Conservation (phyloP, 768 basidiomycete species). For the Tremella yokohamensis region DNA sequence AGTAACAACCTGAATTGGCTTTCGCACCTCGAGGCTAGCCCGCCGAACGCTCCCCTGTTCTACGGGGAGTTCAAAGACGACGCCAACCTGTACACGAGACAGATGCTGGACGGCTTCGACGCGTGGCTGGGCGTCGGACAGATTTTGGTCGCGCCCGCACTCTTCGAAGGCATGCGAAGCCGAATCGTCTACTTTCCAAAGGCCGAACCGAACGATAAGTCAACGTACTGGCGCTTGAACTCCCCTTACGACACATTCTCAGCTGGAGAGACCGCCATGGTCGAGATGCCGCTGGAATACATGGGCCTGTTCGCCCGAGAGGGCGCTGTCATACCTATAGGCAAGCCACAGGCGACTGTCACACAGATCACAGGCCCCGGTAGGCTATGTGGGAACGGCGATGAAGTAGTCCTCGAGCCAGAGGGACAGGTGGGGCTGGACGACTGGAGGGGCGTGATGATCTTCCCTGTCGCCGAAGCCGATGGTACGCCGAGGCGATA, state of each 20-base stretch:
- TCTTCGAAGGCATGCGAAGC: conserved; percentile 34
- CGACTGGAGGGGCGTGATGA: conserved; percentile 48
- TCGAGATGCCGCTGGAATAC: conserved; percentile 44
- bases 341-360: conserved; percentile 43
- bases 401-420: conserved; percentile 31
- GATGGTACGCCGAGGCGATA: conserved; percentile 16
- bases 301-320: conserved; percentile 48
- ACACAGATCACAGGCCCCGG: conserved; percentile 37
- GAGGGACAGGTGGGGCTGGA: conserved; percentile 48
- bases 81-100: conserved; percentile 39
- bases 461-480: conserved; percentile 32
- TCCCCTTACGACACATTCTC: conserved; percentile 22
- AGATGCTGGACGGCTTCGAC: conserved; percentile 47
- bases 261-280: conserved; percentile 32
- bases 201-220: conserved; percentile 23
- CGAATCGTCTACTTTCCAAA: conserved; percentile 49
- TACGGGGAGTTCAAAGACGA: conserved; percentile 46
- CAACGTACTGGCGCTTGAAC: conserved; percentile 43
- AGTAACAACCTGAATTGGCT: conserved; percentile 46
- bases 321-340: conserved; percentile 47
- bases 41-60: conserved; percentile 43
- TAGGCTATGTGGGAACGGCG: conserved; percentile 41
- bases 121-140: conserved; percentile 49
- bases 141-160: conserved; percentile 43
- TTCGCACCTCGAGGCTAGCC: conserved; percentile 36